Percentiles rank a stretch among this genome's conserved stretches.
Conservation (phyloP, 2,329 filamentous ascomycete species). For the Aspergillus spinulosporus region DNA sequence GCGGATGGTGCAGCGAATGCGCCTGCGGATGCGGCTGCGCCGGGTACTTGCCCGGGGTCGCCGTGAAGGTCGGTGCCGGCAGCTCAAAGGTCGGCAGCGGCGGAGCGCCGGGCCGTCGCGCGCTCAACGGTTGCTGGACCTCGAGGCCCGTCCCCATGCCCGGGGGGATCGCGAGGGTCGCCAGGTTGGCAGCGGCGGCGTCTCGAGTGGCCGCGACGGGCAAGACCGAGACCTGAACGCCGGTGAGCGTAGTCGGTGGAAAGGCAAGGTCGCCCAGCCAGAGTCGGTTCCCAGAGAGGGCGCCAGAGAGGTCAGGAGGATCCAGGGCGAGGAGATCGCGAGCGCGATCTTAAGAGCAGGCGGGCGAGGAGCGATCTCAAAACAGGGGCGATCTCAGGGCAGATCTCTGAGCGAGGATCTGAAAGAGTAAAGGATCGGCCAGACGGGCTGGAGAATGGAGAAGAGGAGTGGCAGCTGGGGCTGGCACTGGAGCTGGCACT, state of each 20-base stretch:
- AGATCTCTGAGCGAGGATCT: not conserved
- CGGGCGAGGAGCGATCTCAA: not conserved
- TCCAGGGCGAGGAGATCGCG: constrained; percentile 50
- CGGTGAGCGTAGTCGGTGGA: constrained; percentile 20
- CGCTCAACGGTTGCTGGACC: constrained; percentile 62
- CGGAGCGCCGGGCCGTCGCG: constrained; percentile 68
- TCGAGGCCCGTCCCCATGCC: constrained; percentile 65
- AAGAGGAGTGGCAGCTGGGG: not conserved
- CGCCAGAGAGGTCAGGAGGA: constrained; percentile 46
- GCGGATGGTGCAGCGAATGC: constrained; percentile 27
- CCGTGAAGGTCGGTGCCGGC: constrained; percentile 55
- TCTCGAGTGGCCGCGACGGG: constrained; percentile 30
- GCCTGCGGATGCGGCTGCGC: not conserved
- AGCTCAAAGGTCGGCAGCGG: constrained; percentile 70
- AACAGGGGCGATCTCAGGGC: constrained; percentile 3
- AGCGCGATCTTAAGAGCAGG: constrained; percentile 30
- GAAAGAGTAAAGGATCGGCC: not conserved
- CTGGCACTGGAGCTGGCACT: no score
- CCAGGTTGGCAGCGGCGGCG: constrained; percentile 55
- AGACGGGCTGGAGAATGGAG: not conserved
- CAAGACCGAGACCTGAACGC: constrained; percentile 17
- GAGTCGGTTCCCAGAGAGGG: constrained; percentile 50
- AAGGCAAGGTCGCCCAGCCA: constrained; percentile 32
- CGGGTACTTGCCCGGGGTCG: constrained; percentile 52
- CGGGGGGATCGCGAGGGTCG: constrained; percentile 61